Base-by-base conservation (phyloP, 139 green algal species). In the Coelastrella sp. region DNA sequence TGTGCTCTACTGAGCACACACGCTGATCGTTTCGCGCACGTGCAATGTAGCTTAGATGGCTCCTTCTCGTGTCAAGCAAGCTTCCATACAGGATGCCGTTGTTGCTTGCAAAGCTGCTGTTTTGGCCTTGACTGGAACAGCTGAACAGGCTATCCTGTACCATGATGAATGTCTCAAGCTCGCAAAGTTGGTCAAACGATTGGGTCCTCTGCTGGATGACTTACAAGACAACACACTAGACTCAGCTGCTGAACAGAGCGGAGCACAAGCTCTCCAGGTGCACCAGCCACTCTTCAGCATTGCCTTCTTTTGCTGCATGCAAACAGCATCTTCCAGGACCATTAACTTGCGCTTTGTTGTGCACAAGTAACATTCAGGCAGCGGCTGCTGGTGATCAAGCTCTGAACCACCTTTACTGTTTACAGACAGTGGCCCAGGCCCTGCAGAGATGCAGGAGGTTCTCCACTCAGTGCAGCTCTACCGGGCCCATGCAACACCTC, bases 141-240 rank as follows among this genome's bases (percentile, higher is more conserved):
- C 61, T 25, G 24, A 17, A 12, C 59, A 61, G 19, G 60, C 82
- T 19, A 7, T 78, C 17, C 15, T 87, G 9, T 61, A 87, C n/a
- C 15, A 22, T 19, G 60, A 60, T 76, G 82, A 87, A 24, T 58
- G n/a, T 60, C 20, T 60, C 60, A 35, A 68, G 10, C 56, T 87
- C 17, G 25, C 82, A 22, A 78, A 87, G 61, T 27, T 78, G 6
- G n/a, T 12, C 11, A 87, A 60, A 35, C 60, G 82, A 15, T 17
- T 87, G 14, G 9, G 19, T 8, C 25, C 82, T 25, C 35, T 87
- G 25, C 82, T 87, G 25, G 82, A 87, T 24, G 82, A 87, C 25
- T 11, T 87, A 25, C 22, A 20, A 35, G 82, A 87, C 9, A 78
- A 9, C 22, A 25, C 1, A 25, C 70, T 6, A 19, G 7, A 78